A percentile compares a stretch with the other conserved stretches of the same genome.
These are phyloP conservation scores for Medicago ruthenica DNA, from an alignment of 306 rosid genomes.

Conservation along the genomic window DNA sequence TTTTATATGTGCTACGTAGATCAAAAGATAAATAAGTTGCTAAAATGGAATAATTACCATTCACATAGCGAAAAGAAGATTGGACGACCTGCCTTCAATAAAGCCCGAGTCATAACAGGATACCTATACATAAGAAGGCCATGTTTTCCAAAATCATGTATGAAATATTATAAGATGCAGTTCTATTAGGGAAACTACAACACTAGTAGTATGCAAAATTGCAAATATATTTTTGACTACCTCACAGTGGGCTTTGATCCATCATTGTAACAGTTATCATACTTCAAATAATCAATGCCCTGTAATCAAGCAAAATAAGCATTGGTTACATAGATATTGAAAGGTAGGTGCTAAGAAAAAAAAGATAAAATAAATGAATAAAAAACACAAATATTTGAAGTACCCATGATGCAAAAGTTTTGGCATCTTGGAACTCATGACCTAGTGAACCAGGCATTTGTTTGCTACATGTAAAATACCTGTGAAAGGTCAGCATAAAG, in stretches of 20 bases:
- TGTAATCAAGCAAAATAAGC: constrained; percentile 40
- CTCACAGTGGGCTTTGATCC: constrained; percentile 77
- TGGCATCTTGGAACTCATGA: constrained; percentile 91
- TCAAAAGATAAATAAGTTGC: too few relatives aligned
- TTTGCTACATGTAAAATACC: constrained; percentile 91
- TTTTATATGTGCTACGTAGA: too few relatives aligned
- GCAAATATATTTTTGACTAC: constrained; percentile 48
- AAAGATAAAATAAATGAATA: background rate
- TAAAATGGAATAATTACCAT: constrained; percentile 60
- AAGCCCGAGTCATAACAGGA: constrained; percentile 88
- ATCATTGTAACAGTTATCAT: constrained; percentile 82
- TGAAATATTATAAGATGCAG: background rate
- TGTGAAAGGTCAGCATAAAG: constrained; percentile 38
- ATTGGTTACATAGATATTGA: background rate
- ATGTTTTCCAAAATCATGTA: constrained; percentile 5
- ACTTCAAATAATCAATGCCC: constrained; percentile 99
- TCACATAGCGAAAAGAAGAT: constrained; percentile 92
- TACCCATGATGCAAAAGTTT: constrained; percentile 94
- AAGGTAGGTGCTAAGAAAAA: background rate
- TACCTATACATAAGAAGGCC: constrained; percentile 56
- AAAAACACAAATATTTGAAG: constrained; percentile 21
- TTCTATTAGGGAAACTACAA: background rate
- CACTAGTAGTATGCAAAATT: constrained; percentile 2
- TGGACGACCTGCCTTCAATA: constrained; percentile 82
- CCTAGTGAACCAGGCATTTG: constrained; percentile 94